These are phyloP conservation scores for Stentor roeselii DNA, from an alignment of 73 alveolate genomes.

Conservation along the genomic window DNA sequence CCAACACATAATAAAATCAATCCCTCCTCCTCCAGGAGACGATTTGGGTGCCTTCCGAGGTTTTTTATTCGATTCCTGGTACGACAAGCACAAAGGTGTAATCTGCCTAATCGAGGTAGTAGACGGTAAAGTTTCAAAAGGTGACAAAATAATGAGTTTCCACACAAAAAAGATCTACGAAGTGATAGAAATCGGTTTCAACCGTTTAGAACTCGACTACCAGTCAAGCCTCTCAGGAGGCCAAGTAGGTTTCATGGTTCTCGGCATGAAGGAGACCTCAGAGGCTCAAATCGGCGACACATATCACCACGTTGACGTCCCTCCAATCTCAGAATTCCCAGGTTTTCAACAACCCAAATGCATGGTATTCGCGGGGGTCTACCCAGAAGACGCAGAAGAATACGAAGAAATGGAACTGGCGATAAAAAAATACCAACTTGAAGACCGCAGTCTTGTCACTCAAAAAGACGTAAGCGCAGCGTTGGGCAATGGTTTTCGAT, in stretches of 20 bases:
- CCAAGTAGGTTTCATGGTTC: conserved; percentile 85
- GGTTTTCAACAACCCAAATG: conserved; percentile 84
- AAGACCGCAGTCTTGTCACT: conserved; percentile 64
- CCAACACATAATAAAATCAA: conserved; percentile 51
- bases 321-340: conserved; percentile 60
- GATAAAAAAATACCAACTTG: conserved; percentile 54
- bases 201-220: conserved; percentile 62
- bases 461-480: conserved; percentile 70
- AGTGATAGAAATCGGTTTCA: conserved; percentile 72
- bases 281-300: conserved; percentile 90
- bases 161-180: conserved; percentile 40
- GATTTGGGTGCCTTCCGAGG: conserved; percentile 23
- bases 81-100: conserved; percentile 51
- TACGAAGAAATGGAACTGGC: conserved; percentile 67
- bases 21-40: conserved; percentile 65
- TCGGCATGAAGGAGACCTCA: conserved; percentile 76
- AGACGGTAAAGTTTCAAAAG: conserved; percentile 44
- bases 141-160: conserved; percentile 36
- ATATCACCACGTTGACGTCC: neutral
- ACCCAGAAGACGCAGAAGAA: conserved; percentile 83
- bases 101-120: conserved; percentile 34
- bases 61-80: conserved; percentile 49
- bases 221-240: conserved; percentile 68
- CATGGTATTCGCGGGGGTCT: conserved; percentile 92
- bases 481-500: conserved; percentile 71